Evolutionary conservation across 1,284 basidiomycete genomes (phyloP).

Genomic region (Neotropicomus parvogracilis): DNA sequence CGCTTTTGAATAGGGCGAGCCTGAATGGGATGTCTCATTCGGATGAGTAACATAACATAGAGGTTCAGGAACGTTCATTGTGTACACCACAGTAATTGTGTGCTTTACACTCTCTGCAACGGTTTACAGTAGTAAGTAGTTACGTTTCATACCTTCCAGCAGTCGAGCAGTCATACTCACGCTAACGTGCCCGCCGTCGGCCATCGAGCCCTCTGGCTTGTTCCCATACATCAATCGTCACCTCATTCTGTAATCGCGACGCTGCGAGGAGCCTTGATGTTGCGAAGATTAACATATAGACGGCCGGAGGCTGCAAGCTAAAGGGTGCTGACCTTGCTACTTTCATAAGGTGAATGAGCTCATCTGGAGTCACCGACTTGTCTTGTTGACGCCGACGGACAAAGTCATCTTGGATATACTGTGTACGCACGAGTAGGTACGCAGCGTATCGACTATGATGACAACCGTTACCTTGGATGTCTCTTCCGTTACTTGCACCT

Average conservation of each 20-base stretch:
- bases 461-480: slow-evolving; percentile 48
- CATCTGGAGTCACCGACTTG: slow-evolving; percentile 48
- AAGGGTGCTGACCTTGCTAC: slow-evolving; percentile 52
- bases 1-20: slow-evolving; percentile 15
- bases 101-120: background rate
- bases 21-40: slow-evolving; percentile 12
- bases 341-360: slow-evolving; percentile 61
- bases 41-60: slow-evolving; percentile 3
- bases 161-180: slow-evolving; percentile 5
- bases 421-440: slow-evolving; percentile 1
- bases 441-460: background rate
- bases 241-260: slow-evolving; percentile 44
- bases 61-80: background rate
- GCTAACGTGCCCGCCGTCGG: slow-evolving; percentile 19
- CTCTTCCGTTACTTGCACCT: slow-evolving; percentile 47
- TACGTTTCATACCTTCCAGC: background rate
- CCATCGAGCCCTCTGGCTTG: slow-evolving; percentile 43
- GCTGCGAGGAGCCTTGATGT: slow-evolving; percentile 44
- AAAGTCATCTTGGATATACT: slow-evolving; percentile 76
- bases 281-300: slow-evolving; percentile 30
- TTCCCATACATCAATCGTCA: slow-evolving; percentile 48
- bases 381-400: slow-evolving; percentile 54
- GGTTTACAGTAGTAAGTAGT: background rate
- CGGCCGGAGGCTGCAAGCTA: background rate
- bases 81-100: background rate